Conservation (phyloP, 2,329 filamentous ascomycete genomes). For the Beauveria varroae region DNA sequence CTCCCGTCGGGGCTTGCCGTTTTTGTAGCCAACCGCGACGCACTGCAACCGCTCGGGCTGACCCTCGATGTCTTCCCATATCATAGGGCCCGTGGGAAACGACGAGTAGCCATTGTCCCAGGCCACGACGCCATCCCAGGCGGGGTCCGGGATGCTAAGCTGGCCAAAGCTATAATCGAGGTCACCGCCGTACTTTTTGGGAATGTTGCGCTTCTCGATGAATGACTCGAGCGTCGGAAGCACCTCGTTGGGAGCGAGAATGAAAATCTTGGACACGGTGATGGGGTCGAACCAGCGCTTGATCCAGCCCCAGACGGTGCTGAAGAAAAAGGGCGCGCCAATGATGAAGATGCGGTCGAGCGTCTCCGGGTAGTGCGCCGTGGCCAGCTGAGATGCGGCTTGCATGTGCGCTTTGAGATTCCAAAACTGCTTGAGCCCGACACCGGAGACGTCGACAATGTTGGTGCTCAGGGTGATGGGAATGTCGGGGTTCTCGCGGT, state of each 20-base stretch:
- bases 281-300: slow-evolving; percentile 94
- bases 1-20: slow-evolving; percentile 37
- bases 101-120: slow-evolving; percentile 46
- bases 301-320: slow-evolving; percentile 89
- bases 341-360: slow-evolving; percentile 65
- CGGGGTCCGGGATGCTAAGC: slow-evolving; percentile 63
- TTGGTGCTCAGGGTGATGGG: slow-evolving; percentile 90
- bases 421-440: slow-evolving; percentile 92
- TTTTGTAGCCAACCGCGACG: slow-evolving; percentile 41
- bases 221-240: slow-evolving; percentile 70
- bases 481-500: slow-evolving; percentile 67
- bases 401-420: slow-evolving; percentile 93
- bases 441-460: slow-evolving; percentile 85
- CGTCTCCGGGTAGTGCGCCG: slow-evolving; percentile 91
- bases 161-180: slow-evolving; percentile 78
- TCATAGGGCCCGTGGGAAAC: slow-evolving; percentile 50
- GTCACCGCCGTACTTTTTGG: slow-evolving; percentile 81
- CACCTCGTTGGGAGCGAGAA: slow-evolving; percentile 67
- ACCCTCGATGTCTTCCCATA: slow-evolving; percentile 44
- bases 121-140: slow-evolving; percentile 38
- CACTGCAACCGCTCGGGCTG: slow-evolving; percentile 43
- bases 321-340: slow-evolving; percentile 84
- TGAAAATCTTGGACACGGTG: slow-evolving; percentile 94
- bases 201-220: slow-evolving; percentile 76
- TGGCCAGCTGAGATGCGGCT: slow-evolving; percentile 78